phyloP scores from a whole-genome alignment of 2,329 filamentous ascomycete species.

The Penicillium capsulatum region DNA sequence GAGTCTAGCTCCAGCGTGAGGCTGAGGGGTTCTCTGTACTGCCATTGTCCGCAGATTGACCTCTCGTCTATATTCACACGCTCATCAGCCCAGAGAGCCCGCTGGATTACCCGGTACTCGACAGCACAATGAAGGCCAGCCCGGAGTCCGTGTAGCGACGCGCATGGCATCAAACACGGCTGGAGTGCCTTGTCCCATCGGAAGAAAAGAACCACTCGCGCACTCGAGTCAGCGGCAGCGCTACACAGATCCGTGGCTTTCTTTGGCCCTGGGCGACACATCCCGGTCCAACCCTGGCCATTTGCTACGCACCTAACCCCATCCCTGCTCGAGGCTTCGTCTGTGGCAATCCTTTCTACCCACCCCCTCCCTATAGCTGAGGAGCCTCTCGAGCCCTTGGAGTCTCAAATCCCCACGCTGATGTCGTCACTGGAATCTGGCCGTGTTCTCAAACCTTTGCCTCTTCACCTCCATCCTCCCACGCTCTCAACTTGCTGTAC shows the following conservation, averaged over 20 bases:
- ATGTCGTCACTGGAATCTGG: conserved; percentile 20
- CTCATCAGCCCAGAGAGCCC: no score
- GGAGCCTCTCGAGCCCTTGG: conserved; percentile 9
- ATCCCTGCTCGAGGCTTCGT: conserved; percentile 21
- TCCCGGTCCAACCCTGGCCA: conserved; percentile 18
- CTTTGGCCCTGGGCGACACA: conserved; percentile 19
- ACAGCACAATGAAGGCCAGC: conserved; percentile 11
- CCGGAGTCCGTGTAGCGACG: conserved; percentile 8
- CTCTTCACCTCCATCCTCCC: conserved; percentile 8
- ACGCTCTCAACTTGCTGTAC: conserved; percentile 22
- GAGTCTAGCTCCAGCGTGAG: no score
- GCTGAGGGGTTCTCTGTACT: no score
- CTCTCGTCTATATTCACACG: conserved; percentile 11
- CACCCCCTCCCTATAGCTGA: conserved; percentile 5
- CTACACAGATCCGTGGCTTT: conserved; percentile 21
- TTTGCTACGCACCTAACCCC: conserved; percentile 16
- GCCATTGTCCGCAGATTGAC: conserved; percentile 7
- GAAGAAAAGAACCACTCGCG: conserved; percentile 20
- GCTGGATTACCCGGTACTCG: background rate
- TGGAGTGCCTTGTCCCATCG: conserved; percentile 17
- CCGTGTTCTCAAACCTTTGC: conserved; percentile 14
- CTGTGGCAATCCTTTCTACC: conserved; percentile 9
- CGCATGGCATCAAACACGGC: conserved; percentile 8
- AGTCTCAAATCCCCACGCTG: conserved; percentile 14
- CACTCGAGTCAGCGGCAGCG: conserved; percentile 10